Evolutionary conservation across 2,329 filamentous ascomycete species (phyloP).

Genomic region (Trichoderma pleuroti): DNA sequence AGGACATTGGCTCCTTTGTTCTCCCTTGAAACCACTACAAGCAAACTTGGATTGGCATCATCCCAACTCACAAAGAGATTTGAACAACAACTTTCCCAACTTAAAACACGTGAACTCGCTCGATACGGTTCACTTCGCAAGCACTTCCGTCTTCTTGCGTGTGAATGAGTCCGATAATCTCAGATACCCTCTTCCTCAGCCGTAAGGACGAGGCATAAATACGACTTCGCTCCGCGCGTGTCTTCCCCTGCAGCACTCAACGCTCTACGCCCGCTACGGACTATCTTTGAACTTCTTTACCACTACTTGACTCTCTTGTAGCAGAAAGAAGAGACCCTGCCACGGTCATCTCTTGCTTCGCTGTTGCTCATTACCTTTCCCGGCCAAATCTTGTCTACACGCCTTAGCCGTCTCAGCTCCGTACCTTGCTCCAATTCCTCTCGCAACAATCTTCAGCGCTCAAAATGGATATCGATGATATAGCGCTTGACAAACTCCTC

Average conservation of each 20-base stretch:
- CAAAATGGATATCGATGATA: too few relatives aligned
- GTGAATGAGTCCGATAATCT: rapidly evolving
- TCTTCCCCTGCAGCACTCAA: background rate
- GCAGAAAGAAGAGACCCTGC: background rate
- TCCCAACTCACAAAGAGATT: too few relatives aligned
- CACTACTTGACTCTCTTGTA: background rate
- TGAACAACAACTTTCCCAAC: too few relatives aligned
- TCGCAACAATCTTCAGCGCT: background rate
- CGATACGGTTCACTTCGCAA: too few relatives aligned
- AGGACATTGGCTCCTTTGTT: too few relatives aligned
- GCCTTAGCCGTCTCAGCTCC: background rate
- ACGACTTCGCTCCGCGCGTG: background rate
- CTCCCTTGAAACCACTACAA: too few relatives aligned
- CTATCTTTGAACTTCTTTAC: background rate
- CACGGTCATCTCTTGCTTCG: background rate
- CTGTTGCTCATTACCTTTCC: background rate
- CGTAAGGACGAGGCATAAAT: background rate
- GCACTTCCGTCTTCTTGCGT: background rate
- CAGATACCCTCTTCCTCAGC: too few relatives aligned
- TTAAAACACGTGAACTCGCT: too few relatives aligned
- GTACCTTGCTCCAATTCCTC: background rate
- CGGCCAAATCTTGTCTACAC: background rate
- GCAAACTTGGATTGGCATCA: too few relatives aligned
- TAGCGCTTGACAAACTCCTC: too few relatives aligned
- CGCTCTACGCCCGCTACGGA: background rate